Evolutionary conservation across 495 filamentous ascomycete species (phyloP).

Genomic region (Aspergillus ellipticus): DNA sequence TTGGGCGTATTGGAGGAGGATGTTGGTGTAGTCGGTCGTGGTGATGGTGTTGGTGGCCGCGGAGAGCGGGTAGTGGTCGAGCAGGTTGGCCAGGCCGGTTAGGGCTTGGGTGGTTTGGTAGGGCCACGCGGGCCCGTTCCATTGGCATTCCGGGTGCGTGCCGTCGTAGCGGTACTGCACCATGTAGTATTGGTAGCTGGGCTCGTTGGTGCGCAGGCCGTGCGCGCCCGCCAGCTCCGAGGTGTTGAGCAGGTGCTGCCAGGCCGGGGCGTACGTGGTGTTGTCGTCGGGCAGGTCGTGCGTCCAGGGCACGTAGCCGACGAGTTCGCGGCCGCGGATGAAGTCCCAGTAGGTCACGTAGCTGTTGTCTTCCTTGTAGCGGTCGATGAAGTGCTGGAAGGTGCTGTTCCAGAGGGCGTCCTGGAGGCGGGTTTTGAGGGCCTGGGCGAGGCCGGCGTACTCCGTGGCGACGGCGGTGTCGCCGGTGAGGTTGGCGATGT

Average conservation of each 20-base stretch:
- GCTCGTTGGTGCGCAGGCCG: constrained; percentile 28
- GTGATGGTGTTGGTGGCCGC: constrained; percentile 10
- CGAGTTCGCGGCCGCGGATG: constrained; percentile 28
- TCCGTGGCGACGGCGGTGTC: constrained; percentile 14
- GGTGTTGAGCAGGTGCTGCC: constrained; percentile 17
- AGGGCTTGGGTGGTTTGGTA: constrained; percentile 29
- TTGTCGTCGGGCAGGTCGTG: constrained; percentile 26
- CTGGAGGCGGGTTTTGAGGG: constrained; percentile 20
- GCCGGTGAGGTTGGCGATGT: constrained; percentile 20
- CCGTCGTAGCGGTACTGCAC: constrained; percentile 26
- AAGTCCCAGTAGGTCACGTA: constrained; percentile 29
- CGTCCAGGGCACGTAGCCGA: constrained; percentile 31
- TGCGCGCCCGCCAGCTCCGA: constrained; percentile 20
- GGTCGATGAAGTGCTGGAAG: constrained; percentile 31
- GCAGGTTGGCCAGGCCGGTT: constrained; percentile 25
- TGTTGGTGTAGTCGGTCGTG: constrained; percentile 20
- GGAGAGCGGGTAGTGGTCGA: constrained; percentile 27
- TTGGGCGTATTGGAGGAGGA: constrained; percentile 25
- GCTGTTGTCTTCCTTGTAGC: constrained; percentile 25
- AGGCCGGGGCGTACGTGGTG: constrained; percentile 17
- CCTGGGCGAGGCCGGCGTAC: constrained; percentile 18
- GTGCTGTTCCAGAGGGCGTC: constrained; percentile 27
- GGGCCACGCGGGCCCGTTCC: constrained; percentile 31
- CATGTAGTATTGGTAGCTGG: constrained; percentile 32
- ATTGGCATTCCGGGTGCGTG: constrained; percentile 23